Evolutionary conservation across 1,139 yeast genomes (phyloP), one percentile per base, ranked within the genome.

Genomic region (Sugiyamaella novakii): DNA sequence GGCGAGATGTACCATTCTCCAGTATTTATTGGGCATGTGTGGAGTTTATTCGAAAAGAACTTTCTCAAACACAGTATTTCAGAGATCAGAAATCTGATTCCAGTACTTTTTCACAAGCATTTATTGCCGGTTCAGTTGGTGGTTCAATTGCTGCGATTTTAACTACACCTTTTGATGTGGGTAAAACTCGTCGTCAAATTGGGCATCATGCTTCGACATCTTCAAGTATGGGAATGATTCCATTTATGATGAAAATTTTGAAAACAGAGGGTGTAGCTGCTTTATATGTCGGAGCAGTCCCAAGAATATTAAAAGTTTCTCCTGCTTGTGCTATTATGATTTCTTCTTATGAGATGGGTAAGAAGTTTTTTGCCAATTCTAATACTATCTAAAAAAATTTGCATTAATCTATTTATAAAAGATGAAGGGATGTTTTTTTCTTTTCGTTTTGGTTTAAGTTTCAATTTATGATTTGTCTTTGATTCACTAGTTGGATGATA

Each of bases 321-420:
- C 98, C 98, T 2, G 85, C 97, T 10, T 92, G 98, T 76, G 98
- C 98, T 2, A 92, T 92, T 31, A 94, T 92, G 99, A 91, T 92
- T 46, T 87, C 98, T 2, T 85, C 95, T 38, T 92, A 92, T 66
- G 98, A 92, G 66, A 74, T 91, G 46, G 87, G 95, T 27, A 94
- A 94, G 67, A 79, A 78, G 60, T 71, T 84, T 79, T 66, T 66
- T 49, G 54, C 56, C 8, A 54, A 55, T 34, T 50, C 51, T 36
- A 62, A 62, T 48, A 53, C 30, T 15, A 12, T 21, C 24, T 25
- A 21, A 40, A 18, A 18, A 10, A 25, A 24, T 34, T 38, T 38
- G 43, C 43, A 40, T 40, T 29, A 19, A 40, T 18, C 27, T 40
- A 37, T 37, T 29, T 29, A 40, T 40, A n/a, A 8, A 40, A 17